Evolutionary conservation across 2,329 filamentous ascomycete genomes (phyloP).

Genomic region (Ophiostoma angusticollis): DNA sequence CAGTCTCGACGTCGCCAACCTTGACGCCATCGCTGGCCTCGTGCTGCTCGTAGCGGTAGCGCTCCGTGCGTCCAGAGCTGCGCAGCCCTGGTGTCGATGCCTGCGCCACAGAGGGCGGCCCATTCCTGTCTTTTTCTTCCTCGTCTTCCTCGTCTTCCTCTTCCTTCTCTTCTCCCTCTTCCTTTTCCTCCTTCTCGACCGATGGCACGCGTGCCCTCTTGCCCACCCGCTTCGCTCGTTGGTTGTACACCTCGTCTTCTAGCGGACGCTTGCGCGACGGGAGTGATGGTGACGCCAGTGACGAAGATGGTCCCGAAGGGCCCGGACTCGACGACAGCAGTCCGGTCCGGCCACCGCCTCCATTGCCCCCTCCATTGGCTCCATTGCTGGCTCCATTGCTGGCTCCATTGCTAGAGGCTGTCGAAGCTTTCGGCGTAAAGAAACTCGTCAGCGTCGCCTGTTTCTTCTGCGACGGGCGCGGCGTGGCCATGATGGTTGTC

Average conservation of each 20-base stretch:
- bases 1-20: neutral
- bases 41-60: slow-evolving; percentile 3
- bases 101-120: neutral
- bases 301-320: slow-evolving; percentile 18
- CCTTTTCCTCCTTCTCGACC: neutral
- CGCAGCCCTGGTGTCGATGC: slow-evolving; percentile 1
- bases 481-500: slow-evolving; percentile 24
- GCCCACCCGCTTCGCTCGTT: slow-evolving; percentile 20
- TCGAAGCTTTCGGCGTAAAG: slow-evolving; percentile 55
- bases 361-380: too few species aligned
- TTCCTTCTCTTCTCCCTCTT: neutral
- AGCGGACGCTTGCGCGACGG: slow-evolving; percentile 37
- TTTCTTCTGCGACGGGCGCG: slow-evolving; percentile 42
- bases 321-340: neutral
- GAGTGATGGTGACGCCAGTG: slow-evolving; percentile 16
- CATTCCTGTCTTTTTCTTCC: neutral
- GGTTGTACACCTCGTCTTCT: slow-evolving; percentile 31
- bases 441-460: slow-evolving; percentile 80
- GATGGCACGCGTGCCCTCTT: too few species aligned
- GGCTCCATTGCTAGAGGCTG: slow-evolving; percentile 23
- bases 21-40: neutral
- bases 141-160: neutral
- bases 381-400: too few species aligned
- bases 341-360: slow-evolving; percentile 14
- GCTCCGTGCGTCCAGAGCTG: slow-evolving; percentile 6